Conservation (phyloP, 371 early-diverging fungal species). For the Mortierella sp. region DNA sequence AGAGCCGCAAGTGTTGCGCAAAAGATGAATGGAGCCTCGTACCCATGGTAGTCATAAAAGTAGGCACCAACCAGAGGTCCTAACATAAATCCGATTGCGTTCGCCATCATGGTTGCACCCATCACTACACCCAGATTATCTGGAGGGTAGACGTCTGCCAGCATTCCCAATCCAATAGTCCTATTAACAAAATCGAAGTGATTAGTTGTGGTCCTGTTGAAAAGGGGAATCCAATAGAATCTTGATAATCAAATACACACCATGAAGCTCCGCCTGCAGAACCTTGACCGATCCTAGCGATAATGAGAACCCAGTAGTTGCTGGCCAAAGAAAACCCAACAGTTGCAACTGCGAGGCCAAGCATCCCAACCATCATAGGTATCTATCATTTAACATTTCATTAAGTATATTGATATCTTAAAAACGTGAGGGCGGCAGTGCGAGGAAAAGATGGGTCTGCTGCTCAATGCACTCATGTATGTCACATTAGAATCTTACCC, state of each 20-base stretch:
- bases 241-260: constrained; percentile 49
- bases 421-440: not conserved
- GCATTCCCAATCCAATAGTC: constrained; percentile 80
- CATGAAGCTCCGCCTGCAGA: constrained; percentile 84
- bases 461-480: not conserved
- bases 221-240: not conserved
- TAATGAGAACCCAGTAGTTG: constrained; percentile 74
- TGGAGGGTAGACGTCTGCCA: constrained; percentile 85
- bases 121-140: constrained; percentile 80
- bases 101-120: constrained; percentile 80
- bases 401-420: not conserved
- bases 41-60: constrained; percentile 76
- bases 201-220: not conserved
- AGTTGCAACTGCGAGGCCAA: constrained; percentile 75
- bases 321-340: constrained; percentile 76
- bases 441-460: not conserved
- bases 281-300: constrained; percentile 86
- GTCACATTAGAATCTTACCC: constrained; percentile 39
- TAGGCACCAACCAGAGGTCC: constrained; percentile 88
- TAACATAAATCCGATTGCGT: constrained; percentile 76
- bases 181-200: constrained; percentile 37
- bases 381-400: constrained; percentile 34
- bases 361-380: constrained; percentile 85
- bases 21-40: constrained; percentile 79
- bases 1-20: constrained; percentile 75